phyloP scores from a whole-genome alignment of 768 basidiomycete species.

The Pseudohyphozyma bogoriensis region DNA sequence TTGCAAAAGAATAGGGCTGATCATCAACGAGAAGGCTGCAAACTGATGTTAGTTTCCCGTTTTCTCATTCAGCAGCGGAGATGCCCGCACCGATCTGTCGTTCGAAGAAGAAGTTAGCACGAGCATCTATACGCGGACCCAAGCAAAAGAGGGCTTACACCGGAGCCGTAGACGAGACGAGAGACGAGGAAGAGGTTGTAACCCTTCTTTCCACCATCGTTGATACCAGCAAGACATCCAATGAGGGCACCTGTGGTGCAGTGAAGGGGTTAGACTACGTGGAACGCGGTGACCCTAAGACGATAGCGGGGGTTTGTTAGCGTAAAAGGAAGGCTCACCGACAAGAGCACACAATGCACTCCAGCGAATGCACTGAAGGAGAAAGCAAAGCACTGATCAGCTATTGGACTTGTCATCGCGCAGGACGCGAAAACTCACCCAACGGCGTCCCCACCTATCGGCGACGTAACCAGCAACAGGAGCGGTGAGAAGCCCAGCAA shows the following conservation, averaged over 20 bases:
- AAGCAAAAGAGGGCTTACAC: background rate
- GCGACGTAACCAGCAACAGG: background rate
- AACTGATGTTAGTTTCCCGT: background rate
- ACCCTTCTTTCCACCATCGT: background rate
- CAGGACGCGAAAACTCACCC: background rate
- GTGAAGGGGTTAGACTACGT: too few species aligned
- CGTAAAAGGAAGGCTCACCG: background rate
- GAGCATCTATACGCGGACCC: background rate
- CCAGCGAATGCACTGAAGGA: background rate
- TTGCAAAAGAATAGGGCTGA: background rate
- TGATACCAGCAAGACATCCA: background rate
- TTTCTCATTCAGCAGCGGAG: background rate
- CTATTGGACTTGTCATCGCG: background rate
- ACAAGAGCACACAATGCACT: background rate
- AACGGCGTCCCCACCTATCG: background rate
- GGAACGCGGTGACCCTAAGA: background rate
- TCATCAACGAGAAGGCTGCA: constrained; percentile 1
- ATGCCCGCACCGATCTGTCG: background rate
- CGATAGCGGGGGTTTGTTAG: background rate
- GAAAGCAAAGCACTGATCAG: too few species aligned
- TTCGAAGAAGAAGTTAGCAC: background rate
- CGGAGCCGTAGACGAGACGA: background rate
- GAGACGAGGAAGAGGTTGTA: background rate
- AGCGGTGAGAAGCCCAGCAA: background rate
- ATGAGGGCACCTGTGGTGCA: background rate